Conservation (phyloP, 225 moss, liverwort and hornwort genomes). For the Neckera pumila region DNA sequence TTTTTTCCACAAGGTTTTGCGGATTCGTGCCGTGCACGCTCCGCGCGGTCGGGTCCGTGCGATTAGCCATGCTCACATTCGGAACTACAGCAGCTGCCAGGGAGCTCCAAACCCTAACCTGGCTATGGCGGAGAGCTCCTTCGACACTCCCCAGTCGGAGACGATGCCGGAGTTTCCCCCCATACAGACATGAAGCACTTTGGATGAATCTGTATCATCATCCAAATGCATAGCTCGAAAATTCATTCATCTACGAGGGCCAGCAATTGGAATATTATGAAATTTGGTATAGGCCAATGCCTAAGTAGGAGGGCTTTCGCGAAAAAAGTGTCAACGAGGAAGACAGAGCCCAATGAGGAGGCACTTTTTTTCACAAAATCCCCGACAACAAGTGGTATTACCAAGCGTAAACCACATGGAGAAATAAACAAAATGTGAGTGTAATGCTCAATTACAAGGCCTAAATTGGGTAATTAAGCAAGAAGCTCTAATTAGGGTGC, state of each 20-base stretch:
- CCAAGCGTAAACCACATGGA: rapidly evolving
- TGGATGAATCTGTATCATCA: not conserved
- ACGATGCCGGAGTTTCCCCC: not conserved
- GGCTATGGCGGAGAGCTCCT: not conserved
- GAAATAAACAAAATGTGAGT: not conserved
- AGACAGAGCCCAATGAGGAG: rapidly evolving
- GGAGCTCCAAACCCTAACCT: slow-evolving; percentile 10
- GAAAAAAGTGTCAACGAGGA: rapidly evolving
- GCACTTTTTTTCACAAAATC: not conserved
- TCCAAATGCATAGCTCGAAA: not conserved
- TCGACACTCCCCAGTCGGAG: not conserved
- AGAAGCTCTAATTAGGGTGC: rapidly evolving
- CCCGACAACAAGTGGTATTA: rapidly evolving
- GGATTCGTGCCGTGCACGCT: slow-evolving; percentile 98
- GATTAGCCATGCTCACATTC: slow-evolving; percentile 77
- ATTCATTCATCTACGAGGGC: not conserved
- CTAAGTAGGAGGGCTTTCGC: not conserved
- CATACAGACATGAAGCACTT: not conserved
- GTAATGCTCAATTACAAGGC: rapidly evolving
- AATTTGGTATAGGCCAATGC: not conserved
- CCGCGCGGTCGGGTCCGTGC: slow-evolving; percentile 96
- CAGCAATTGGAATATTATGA: not conserved
- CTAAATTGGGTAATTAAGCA: rapidly evolving
- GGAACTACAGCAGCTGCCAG: not conserved
- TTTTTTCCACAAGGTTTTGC: slow-evolving; percentile 96